Evolutionary conservation across 2,329 filamentous ascomycete species (phyloP), one percentile per base, ranked within the genome.

Genomic region (Sclerotinia subarctica): DNA sequence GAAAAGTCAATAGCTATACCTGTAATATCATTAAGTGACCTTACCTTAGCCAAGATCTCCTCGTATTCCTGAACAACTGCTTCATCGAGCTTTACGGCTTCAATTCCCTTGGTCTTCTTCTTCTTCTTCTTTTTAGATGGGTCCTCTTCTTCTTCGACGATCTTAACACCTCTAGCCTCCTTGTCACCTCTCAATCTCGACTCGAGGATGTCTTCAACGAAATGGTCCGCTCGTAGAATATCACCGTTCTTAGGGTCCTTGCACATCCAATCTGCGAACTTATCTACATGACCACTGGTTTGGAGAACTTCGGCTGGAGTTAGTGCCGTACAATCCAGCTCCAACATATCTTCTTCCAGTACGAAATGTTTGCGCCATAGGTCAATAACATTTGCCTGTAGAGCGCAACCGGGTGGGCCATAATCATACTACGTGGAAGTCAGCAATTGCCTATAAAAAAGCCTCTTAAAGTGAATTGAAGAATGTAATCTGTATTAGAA

Each of bases 231-330:
- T 74, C 95, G 89, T 78, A 99, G 88, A 77, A 97, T 97, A 80
- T 99, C 95, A 78, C 95, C 95, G 76, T 90, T 97, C 85, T 96
- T 96, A 71, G 94, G 93, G 80, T 99, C 95, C 81, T 96, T 97
- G 88, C 92, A 97, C 94, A 98, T 97, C 92, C 92, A 98, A 80
- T 98, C 94, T 19, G 76, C 76, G 68, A 98, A 98, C 81, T 96
- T 96, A 80, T 97, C 94, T 73, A 98, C 95, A 82, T 99, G 95
- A 72, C 95, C 95, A 79, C 88, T 92, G 66, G 94, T 97, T 86
- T 98, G 96, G 77, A 99, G 87, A 49, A 99, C 92, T 59, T 95
- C 91, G 76, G 95, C 88, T 46, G 95, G 95, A 52, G 95, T 99
- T 77, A 99, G 81, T 81, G 94, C 95, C 51, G 92, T 95, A 82